Evolutionary conservation across 208 protist species (phyloP).

Genomic region (Wallacemonas rigidus): DNA sequence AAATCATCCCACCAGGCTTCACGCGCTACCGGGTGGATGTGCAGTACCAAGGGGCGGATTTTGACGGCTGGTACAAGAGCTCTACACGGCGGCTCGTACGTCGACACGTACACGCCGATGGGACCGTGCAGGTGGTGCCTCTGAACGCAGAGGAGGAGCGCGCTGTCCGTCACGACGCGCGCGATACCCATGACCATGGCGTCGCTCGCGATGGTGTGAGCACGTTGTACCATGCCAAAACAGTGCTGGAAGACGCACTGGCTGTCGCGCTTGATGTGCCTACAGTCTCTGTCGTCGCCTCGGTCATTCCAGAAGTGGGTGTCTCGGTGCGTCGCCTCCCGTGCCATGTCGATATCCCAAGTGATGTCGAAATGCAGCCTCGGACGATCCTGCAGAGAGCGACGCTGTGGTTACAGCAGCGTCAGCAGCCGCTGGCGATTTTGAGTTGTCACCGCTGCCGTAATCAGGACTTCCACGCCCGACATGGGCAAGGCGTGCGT

Average conservation of each 20-base stretch:
- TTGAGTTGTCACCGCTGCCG: conserved; percentile 71
- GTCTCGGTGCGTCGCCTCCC: conserved; percentile 77
- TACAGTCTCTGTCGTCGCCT: conserved; percentile 51
- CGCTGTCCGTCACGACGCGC: background rate
- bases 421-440: conserved; percentile 73
- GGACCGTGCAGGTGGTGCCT: conserved; percentile 6
- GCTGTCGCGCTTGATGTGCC: conserved; percentile 77
- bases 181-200: background rate
- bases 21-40: conserved; percentile 90
- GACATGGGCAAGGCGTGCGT: conserved; percentile 65
- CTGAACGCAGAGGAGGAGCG: conserved; percentile 3
- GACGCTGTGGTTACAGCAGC: conserved; percentile 79
- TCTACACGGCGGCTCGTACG: conserved; percentile 33
- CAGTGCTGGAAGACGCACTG: conserved; percentile 81
- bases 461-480: conserved; percentile 86
- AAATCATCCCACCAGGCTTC: conserved; percentile 73
- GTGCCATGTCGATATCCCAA: conserved; percentile 86
- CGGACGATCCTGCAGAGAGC: conserved; percentile 90
- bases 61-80: conserved; percentile 88
- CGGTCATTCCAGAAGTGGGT: conserved; percentile 78
- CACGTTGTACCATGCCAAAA: conserved; percentile 32
- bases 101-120: conserved; percentile 10
- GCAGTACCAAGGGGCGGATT: conserved; percentile 87
- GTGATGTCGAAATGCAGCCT: conserved; percentile 72
- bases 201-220: background rate